phyloP scores from a whole-genome alignment of 2,329 filamentous ascomycete species.

The Cercospora sp. region DNA sequence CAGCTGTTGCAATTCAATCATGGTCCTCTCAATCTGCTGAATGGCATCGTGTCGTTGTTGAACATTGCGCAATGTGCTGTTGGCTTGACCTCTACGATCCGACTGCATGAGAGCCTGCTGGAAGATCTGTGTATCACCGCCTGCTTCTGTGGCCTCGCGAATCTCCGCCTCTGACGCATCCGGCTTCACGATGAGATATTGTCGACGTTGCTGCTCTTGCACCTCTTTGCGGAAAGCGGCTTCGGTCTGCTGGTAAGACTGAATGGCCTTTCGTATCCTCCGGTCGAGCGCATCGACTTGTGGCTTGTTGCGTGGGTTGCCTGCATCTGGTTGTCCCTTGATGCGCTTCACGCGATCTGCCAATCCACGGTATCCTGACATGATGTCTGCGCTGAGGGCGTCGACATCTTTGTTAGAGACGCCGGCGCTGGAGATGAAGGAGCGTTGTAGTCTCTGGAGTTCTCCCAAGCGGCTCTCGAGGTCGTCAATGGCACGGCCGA shows the following conservation, averaged over 20 bases:
- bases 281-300: slow-evolving; percentile 82
- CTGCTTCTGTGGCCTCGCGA: slow-evolving; percentile 70
- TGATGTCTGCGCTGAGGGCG: slow-evolving; percentile 72
- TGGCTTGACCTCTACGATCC: slow-evolving; percentile 77
- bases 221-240: slow-evolving; percentile 76
- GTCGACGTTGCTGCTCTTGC: slow-evolving; percentile 79
- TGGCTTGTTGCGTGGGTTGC: slow-evolving; percentile 69
- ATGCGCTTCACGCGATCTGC: slow-evolving; percentile 77
- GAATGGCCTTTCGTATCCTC: slow-evolving; percentile 76
- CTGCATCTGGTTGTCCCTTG: slow-evolving; percentile 76
- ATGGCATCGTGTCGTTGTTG: slow-evolving; percentile 82
- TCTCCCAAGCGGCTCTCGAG: slow-evolving; percentile 72
- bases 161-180: slow-evolving; percentile 76
- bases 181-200: slow-evolving; percentile 78
- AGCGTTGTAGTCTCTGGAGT: slow-evolving; percentile 69
- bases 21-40: slow-evolving; percentile 86
- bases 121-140: slow-evolving; percentile 77
- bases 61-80: slow-evolving; percentile 75
- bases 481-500: slow-evolving; percentile 73
- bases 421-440: slow-evolving; percentile 68
- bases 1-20: slow-evolving; percentile 81
- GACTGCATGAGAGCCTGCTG: slow-evolving; percentile 81
- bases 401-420: slow-evolving; percentile 69
- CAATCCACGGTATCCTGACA: slow-evolving; percentile 77
- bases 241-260: slow-evolving; percentile 78